Evolutionary conservation across 148 eudicot species (phyloP).

Genomic region (Linanthus parryae): DNA sequence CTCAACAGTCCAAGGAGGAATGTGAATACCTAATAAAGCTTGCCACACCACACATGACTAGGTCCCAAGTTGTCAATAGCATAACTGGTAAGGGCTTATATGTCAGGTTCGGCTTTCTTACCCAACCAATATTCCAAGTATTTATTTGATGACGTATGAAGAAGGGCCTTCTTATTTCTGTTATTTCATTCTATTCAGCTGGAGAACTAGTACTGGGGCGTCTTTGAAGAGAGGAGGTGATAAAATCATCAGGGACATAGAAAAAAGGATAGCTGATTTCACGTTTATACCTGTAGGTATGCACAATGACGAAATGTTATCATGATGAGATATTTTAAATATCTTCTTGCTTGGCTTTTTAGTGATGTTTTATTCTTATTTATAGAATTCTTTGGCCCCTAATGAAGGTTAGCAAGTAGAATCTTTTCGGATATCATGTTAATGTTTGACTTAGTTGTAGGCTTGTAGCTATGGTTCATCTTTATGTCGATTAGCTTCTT

Average conservation of each 20-base stretch:
- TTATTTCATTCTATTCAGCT: not conserved
- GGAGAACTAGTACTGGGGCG: conserved; percentile 19
- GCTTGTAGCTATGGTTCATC: too few species aligned
- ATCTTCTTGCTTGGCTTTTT: not conserved
- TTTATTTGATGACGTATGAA: not conserved
- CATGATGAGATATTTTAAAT: not conserved
- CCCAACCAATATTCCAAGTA: not conserved
- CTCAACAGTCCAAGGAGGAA: conserved; percentile 70
- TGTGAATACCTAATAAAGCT: conserved; percentile 82
- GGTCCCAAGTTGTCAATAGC: conserved; percentile 87
- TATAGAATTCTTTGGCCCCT: not conserved
- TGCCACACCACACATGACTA: conserved; percentile 80
- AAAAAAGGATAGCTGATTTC: conserved; percentile 77
- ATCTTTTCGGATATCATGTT: not conserved
- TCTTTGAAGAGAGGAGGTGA: conserved; percentile 69
- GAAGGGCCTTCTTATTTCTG: not conserved
- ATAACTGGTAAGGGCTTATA: conserved; percentile 77
- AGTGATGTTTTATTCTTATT: too few species aligned
- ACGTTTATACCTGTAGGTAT: conserved; percentile 80
- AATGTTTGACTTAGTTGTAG: not conserved
- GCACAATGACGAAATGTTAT: conserved; percentile 8
- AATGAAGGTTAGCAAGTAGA: too few species aligned
- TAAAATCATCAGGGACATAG: conserved; percentile 56
- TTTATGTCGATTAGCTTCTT: not conserved
- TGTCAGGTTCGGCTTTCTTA: conserved; percentile 46